Conservation (phyloP, 169 alveolate species). For the Blepharisma undulans region DNA sequence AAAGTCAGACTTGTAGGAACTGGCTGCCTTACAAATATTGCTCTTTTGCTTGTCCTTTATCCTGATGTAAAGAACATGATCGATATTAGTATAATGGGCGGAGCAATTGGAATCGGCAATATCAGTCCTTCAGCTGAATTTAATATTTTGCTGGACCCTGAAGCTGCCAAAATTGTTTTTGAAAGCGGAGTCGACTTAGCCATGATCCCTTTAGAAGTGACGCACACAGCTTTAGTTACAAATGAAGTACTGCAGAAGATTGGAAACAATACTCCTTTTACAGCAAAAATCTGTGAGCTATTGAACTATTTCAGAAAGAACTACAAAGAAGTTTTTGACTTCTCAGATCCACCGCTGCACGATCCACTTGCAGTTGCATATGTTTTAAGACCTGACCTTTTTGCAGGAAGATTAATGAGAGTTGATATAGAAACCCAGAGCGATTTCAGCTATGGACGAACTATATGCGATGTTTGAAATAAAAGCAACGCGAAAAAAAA, state of each 20-base stretch:
- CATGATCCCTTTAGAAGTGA: conserved; percentile 33
- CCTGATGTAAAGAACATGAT: conserved; percentile 46
- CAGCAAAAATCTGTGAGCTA: neutral
- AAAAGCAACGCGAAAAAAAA: neutral
- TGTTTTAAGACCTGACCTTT: neutral
- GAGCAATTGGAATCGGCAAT: conserved; percentile 51
- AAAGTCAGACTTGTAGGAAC: conserved; percentile 34
- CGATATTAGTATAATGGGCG: conserved; percentile 55
- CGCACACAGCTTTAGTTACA: neutral
- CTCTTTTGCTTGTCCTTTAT: conserved; percentile 40
- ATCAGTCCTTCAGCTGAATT: conserved; percentile 51
- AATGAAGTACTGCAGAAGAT: neutral
- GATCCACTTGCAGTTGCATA: neutral
- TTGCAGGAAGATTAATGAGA: neutral
- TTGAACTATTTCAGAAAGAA: neutral
- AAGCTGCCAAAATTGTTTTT: conserved; percentile 58
- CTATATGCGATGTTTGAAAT: neutral
- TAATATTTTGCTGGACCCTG: conserved; percentile 54
- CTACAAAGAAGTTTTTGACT: neutral
- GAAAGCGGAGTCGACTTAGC: neutral
- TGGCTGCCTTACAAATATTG: conserved; percentile 52
- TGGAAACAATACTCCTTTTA: neutral
- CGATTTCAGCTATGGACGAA: neutral
- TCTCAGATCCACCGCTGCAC: neutral
- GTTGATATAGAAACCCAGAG: neutral